These are phyloP conservation scores for Paramecium sexaurelia DNA, from an alignment of 73 alveolate species.

Conservation along the genomic window DNA sequence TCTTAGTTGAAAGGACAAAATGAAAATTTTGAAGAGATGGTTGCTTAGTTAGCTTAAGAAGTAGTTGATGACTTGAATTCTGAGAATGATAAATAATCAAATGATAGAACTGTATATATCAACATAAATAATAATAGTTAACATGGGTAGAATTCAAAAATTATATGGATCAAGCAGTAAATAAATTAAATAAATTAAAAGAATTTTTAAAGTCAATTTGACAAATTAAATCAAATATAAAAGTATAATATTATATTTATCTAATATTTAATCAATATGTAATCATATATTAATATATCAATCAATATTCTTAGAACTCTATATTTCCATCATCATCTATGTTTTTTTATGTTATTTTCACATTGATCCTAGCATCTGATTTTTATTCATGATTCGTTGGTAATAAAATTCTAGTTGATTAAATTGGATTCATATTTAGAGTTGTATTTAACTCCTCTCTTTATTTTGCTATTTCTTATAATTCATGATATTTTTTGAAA, in stretches of 20 bases:
- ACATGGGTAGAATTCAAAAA: constrained; percentile 61
- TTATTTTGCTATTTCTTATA: neutral
- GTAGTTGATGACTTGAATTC: constrained; percentile 42
- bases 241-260: neutral
- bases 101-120: constrained; percentile 13
- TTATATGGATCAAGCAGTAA: constrained; percentile 50
- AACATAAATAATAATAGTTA: neutral
- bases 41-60: constrained; percentile 10
- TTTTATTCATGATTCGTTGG: neutral
- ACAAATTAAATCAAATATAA: neutral
- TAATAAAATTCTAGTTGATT: neutral
- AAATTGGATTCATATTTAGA: neutral
- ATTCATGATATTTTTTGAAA: neutral
- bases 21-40: constrained; percentile 56
- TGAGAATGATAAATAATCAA: constrained; percentile 16
- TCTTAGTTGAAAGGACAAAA: constrained; percentile 25
- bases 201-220: constrained; percentile 14
- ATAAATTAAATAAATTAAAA: constrained; percentile 36
- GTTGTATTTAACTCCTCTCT: neutral
- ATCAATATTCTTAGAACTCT: neutral
- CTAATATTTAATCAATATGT: too few species aligned
- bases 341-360: neutral
- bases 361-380: neutral
- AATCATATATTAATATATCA: too few species aligned
- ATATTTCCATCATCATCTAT: neutral